A percentile compares a stretch with the other conserved stretches of the same genome.
Conservation (phyloP, 169 alveolate species). For the Plasmodium billcollinsi region DNA sequence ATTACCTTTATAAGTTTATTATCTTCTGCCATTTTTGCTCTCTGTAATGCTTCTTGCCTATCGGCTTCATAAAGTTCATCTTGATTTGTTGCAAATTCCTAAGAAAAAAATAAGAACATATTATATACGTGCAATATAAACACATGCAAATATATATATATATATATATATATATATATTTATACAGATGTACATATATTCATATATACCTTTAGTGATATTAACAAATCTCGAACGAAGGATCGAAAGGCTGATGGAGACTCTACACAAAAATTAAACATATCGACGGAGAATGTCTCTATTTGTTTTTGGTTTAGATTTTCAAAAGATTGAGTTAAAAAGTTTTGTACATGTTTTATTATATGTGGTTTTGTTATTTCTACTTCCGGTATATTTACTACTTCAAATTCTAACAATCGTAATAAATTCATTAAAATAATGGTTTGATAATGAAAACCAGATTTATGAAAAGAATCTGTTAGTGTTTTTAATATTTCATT, state of each 20-base stretch:
- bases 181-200: not conserved
- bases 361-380: constrained; percentile 79
- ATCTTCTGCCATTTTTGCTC: constrained; percentile 74
- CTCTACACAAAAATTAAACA: constrained; percentile 80
- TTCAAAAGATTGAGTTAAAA: constrained; percentile 79
- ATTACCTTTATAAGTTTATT: constrained; percentile 68
- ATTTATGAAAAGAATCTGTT: constrained; percentile 93
- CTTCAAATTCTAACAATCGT: constrained; percentile 82
- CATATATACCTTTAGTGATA: constrained; percentile 76
- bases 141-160: not conserved
- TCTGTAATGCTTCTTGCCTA: constrained; percentile 77
- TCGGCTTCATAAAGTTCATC: constrained; percentile 77
- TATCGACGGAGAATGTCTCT: constrained; percentile 80
- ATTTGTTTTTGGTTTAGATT: constrained; percentile 82
- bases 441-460: constrained; percentile 93
- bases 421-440: constrained; percentile 84
- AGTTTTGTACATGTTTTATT: constrained; percentile 80
- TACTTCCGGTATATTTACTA: constrained; percentile 78
- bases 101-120: not conserved
- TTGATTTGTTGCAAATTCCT: constrained; percentile 74
- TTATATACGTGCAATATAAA: no score
- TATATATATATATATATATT: not conserved
- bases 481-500: constrained; percentile 90
- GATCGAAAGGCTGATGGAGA: constrained; percentile 79
- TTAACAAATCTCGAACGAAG: constrained; percentile 77